phyloP scores from a whole-genome alignment of 2,329 filamentous ascomycete species.

The Stachybotrys elegans region DNA sequence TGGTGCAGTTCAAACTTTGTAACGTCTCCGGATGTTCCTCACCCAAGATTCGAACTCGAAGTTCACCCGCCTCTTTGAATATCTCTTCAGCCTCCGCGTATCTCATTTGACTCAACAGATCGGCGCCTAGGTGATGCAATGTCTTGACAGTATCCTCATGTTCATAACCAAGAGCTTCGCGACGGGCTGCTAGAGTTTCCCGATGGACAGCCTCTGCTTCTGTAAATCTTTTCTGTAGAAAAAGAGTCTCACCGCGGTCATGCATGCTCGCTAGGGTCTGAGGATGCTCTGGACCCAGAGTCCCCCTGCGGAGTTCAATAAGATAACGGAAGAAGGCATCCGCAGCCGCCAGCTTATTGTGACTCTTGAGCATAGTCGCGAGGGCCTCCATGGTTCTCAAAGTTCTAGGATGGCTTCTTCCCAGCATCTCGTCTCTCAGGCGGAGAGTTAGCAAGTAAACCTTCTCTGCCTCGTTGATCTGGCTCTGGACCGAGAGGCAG shows the following conservation, averaged over 20 bases:
- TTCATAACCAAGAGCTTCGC: background rate
- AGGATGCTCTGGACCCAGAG: background rate
- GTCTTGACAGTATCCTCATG: background rate
- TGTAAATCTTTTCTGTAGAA: background rate
- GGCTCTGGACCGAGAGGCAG: background rate
- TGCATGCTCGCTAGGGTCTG: background rate
- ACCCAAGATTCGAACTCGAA: background rate
- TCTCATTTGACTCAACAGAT: background rate
- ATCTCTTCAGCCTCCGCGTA: background rate
- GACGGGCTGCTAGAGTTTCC: background rate
- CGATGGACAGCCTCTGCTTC: background rate
- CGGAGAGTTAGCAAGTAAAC: background rate
- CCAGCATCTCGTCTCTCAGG: background rate
- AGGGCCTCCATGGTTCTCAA: background rate
- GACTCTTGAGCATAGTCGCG: background rate
- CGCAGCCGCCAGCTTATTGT: background rate
- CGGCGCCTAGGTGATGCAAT: background rate
- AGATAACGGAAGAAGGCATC: background rate
- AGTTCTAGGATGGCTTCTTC: background rate
- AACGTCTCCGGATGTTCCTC: background rate
- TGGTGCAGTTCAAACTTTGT: background rate
- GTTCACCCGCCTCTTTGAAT: background rate
- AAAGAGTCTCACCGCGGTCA: background rate
- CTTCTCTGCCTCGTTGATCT: background rate
- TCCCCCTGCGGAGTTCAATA: background rate